Base-by-base conservation (phyloP, 2,329 filamentous ascomycete genomes). In the Rutstroemia sp. region DNA sequence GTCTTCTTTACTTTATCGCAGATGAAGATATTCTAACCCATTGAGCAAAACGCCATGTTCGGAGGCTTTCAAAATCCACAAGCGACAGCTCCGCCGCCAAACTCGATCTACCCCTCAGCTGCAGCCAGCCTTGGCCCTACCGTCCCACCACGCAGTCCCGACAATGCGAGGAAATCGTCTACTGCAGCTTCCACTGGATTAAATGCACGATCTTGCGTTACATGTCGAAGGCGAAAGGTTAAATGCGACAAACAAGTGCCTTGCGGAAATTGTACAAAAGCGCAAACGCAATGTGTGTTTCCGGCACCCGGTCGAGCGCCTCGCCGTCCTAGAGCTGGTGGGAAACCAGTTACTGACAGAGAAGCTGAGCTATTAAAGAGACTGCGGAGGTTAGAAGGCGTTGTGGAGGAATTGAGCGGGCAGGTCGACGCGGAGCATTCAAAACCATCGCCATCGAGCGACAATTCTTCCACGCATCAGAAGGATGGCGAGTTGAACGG, bases 171-270 rank as follows among this genome's bases (percentile, higher is more conserved):
- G 47, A 61, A 56, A 38, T 48, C 51, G 19, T 58, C 61, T 8
- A 45, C 56, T 42, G 23, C 55, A 36, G 52, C 58, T 46, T 61
- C 65, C 19, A 62, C 64, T 51, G 64, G 63, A 23, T 57, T 69
- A 5, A 64, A 65, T 57, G 58, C 64, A 25, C 61, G 68, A 25
- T 67, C 64, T 25, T 80, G 78, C 61, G 74, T 79, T 16, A 80
- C 77, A 27, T 81, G 78, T 64, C 70, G 78, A 10, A 73, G 76
- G 46, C 75, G 84, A 60, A 87, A 88, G 70, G 87, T 91, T 54
- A 86, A 86, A 65, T 91, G 87, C 76, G 86, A 91, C 73, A 90
- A 90, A 48, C 48, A 73, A 78, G 81, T 65, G 82, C 88, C 87
- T 16, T 91, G 87, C 70, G 82, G 82, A 64, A 90, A 91, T 69